Evolutionary conservation across 2,329 filamentous ascomycete species (phyloP).

Genomic region (Penicillium sumatraense): DNA sequence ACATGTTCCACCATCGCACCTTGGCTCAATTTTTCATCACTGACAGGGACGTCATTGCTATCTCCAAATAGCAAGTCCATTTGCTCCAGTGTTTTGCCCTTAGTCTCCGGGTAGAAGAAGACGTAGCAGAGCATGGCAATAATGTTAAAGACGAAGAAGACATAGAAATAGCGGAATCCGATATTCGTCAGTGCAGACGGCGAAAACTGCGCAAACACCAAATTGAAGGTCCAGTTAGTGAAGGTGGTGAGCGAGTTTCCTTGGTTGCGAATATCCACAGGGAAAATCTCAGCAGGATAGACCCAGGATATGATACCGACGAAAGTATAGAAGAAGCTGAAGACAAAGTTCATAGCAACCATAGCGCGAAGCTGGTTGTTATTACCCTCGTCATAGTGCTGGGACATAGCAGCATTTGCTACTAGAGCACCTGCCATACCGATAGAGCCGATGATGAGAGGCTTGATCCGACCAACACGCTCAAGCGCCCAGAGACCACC

Average conservation of each 20-base stretch:
- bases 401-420: conserved; percentile 45
- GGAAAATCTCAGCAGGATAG: conserved; percentile 26
- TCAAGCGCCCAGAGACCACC: conserved; percentile 52
- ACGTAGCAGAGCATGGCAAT: conserved; percentile 14
- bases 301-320: conserved; percentile 51
- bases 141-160: conserved; percentile 41
- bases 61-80: conserved; percentile 33
- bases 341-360: conserved; percentile 53
- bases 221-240: conserved; percentile 32
- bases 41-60: background rate
- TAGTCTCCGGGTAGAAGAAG: conserved; percentile 29
- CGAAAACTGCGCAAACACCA: conserved; percentile 38
- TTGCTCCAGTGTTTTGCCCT: conserved; percentile 31
- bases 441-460: conserved; percentile 46
- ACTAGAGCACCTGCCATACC: conserved; percentile 46
- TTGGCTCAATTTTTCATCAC: background rate
- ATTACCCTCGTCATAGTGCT: conserved; percentile 40
- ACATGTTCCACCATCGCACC: background rate
- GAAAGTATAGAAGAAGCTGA: conserved; percentile 49
- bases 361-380: conserved; percentile 45
- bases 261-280: conserved; percentile 32
- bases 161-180: conserved; percentile 45
- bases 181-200: conserved; percentile 42
- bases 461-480: conserved; percentile 51
- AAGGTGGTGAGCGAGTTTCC: conserved; percentile 34